Conservation (phyloP, 805 yeast species). For the Lachancea waltii region DNA sequence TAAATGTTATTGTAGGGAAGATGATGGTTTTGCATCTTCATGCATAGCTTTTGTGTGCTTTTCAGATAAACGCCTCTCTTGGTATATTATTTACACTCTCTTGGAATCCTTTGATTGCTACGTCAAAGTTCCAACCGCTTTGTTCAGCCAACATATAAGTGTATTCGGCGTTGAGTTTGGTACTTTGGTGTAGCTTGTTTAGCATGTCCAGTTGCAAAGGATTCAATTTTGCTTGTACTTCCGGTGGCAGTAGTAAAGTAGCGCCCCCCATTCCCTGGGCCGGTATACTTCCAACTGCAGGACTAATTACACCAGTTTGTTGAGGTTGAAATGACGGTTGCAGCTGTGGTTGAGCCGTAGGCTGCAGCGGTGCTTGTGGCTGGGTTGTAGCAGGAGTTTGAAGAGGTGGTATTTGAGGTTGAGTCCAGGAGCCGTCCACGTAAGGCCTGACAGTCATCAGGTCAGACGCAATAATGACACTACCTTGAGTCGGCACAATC, state of each 20-base stretch:
- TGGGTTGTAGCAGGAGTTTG: slow-evolving; percentile 9
- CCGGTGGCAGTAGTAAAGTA: slow-evolving; percentile 40
- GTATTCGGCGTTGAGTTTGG: slow-evolving; percentile 71
- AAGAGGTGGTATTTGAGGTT: slow-evolving; percentile 6
- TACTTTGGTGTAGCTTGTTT: slow-evolving; percentile 58
- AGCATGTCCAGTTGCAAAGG: slow-evolving; percentile 58
- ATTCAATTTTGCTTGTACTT: slow-evolving; percentile 43
- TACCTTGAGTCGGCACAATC: slow-evolving; percentile 63
- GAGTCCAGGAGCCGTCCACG: slow-evolving; percentile 54
- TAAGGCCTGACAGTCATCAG: slow-evolving; percentile 59
- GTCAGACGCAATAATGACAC: slow-evolving; percentile 83
- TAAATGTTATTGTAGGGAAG: too few relatives aligned
- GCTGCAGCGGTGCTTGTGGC: slow-evolving; percentile 6
- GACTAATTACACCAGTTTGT: slow-evolving; percentile 5
- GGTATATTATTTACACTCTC: slow-evolving; percentile 58
- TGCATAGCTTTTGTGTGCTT: slow-evolving; percentile 5
- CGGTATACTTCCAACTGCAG: slow-evolving; percentile 13
- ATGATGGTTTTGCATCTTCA: too few relatives aligned
- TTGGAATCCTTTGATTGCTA: slow-evolving; percentile 64
- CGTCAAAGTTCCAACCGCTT: slow-evolving; percentile 73
- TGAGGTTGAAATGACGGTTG: neutral
- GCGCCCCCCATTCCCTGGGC: slow-evolving; percentile 27
- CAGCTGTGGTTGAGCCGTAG: slow-evolving; percentile 9
- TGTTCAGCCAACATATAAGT: slow-evolving; percentile 81
- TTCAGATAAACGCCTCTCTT: slow-evolving; percentile 43